phyloP scores from a whole-genome alignment of 2,329 filamentous ascomycete species.

The Aciculosporium take region DNA sequence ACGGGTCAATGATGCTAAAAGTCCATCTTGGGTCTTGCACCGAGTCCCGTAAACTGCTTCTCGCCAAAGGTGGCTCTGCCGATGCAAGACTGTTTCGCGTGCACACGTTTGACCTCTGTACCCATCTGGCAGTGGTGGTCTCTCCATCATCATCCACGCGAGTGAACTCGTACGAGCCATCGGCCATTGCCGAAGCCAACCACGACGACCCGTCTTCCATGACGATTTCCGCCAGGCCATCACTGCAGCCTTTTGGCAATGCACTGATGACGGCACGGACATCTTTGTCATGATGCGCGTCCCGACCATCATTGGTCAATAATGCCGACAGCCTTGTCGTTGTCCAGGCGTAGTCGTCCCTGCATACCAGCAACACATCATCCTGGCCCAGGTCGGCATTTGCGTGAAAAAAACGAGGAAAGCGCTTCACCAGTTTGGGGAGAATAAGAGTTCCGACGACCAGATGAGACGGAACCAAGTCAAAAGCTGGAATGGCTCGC shows the following conservation, averaged over 20 bases:
- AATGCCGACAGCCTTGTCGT: constrained; percentile 14
- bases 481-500: constrained; percentile 53
- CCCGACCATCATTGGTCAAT: constrained; percentile 29
- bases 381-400: constrained; percentile 51
- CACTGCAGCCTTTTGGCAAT: constrained; percentile 31
- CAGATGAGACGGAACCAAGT: constrained; percentile 57
- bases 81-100: constrained; percentile 9
- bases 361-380: constrained; percentile 57
- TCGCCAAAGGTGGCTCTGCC: constrained; percentile 9
- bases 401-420: constrained; percentile 48
- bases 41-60: constrained; percentile 13
- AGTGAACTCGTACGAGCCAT: constrained; percentile 53
- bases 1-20: constrained; percentile 62
- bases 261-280: constrained; percentile 58
- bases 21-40: constrained; percentile 46
- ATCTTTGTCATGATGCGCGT: constrained; percentile 31
- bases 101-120: constrained; percentile 28
- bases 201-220: constrained; percentile 49
- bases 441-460: constrained; percentile 41
- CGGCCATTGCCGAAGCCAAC: constrained; percentile 36
- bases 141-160: constrained; percentile 43
- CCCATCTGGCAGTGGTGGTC: constrained; percentile 53
- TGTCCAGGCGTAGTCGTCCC: constrained; percentile 45
- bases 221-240: constrained; percentile 50
- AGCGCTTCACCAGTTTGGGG: constrained; percentile 43